Evolutionary conservation across 129 eudicot genomes (phyloP).

Genomic region (Flaveria linearis): DNA sequence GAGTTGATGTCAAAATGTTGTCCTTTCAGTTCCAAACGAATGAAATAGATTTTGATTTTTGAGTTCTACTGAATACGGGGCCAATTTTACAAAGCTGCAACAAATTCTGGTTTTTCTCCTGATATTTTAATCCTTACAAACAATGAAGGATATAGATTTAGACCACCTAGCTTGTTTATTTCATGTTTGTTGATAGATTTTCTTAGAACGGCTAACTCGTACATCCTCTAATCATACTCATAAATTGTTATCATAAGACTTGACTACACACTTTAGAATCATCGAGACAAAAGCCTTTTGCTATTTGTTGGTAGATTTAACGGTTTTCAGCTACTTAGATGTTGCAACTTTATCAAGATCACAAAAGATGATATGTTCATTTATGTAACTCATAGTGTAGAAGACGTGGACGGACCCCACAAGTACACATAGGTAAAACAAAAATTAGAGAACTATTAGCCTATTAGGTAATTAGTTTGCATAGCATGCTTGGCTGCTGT

Average conservation of each 20-base stretch:
- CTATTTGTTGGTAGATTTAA: not conserved
- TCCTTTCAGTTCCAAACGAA: not conserved
- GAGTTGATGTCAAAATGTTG: not conserved
- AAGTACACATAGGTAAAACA: too few species aligned
- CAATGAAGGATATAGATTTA: not conserved
- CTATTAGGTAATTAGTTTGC: too few species aligned
- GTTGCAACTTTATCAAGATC: not conserved
- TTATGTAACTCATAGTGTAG: not conserved
- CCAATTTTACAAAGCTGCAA: not conserved
- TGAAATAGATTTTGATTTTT: not conserved
- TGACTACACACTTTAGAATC: too few species aligned
- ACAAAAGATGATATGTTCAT: not conserved
- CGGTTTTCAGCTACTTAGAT: not conserved
- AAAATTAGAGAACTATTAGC: too few species aligned
- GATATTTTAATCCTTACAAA: not conserved
- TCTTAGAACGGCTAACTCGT: too few species aligned
- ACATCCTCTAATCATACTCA: too few species aligned
- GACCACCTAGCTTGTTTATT: not conserved
- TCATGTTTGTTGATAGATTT: too few species aligned
- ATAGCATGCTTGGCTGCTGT: too few species aligned
- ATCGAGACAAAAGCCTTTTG: too few species aligned
- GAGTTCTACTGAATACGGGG: not conserved
- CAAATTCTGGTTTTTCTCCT: too few species aligned
- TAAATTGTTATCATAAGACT: too few species aligned
- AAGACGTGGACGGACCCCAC: too few species aligned